Conservation (phyloP, 2,329 filamentous ascomycete species). For the Zalaria sp. region DNA sequence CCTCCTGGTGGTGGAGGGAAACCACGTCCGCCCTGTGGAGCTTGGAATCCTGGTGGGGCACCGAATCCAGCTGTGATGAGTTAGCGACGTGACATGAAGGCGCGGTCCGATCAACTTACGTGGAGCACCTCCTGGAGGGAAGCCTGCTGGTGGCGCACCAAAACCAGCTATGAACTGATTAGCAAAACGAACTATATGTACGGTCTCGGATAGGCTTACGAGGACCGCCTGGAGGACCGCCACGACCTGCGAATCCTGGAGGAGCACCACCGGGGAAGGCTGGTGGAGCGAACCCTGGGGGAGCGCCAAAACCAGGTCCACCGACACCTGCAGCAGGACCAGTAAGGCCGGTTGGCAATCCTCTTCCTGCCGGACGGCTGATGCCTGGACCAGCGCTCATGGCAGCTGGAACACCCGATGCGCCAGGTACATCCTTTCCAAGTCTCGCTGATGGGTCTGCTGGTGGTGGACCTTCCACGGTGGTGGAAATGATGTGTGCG, state of each 20-base stretch:
- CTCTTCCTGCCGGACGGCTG: slow-evolving; percentile 78
- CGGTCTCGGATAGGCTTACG: slow-evolving; percentile 10
- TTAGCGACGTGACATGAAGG: neutral
- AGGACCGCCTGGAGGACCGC: slow-evolving; percentile 19
- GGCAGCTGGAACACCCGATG: slow-evolving; percentile 48
- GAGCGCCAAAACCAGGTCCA: slow-evolving; percentile 46
- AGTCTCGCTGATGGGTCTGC: slow-evolving; percentile 84
- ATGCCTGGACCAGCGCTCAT: slow-evolving; percentile 78
- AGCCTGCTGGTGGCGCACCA: slow-evolving; percentile 13
- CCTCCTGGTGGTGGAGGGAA: slow-evolving; percentile 7
- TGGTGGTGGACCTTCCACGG: slow-evolving; percentile 88
- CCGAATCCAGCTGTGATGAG: slow-evolving; percentile 9
- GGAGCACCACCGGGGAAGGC: slow-evolving; percentile 35
- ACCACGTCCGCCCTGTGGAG: slow-evolving; percentile 31
- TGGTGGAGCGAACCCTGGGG: slow-evolving; percentile 29
- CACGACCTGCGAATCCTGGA: slow-evolving; percentile 16
- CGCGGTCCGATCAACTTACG: slow-evolving; percentile 5
- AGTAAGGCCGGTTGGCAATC: slow-evolving; percentile 60
- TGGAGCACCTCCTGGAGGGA: slow-evolving; percentile 32
- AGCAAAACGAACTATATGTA: neutral
- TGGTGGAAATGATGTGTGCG: slow-evolving; percentile 85
- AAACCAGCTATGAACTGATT: slow-evolving; percentile 6
- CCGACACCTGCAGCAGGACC: slow-evolving; percentile 84
- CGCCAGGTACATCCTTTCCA: slow-evolving; percentile 49
- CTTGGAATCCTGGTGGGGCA: slow-evolving; percentile 52